These are phyloP conservation scores for Candida qinlingensis DNA, from an alignment of 805 yeast species.

Conservation along the genomic window DNA sequence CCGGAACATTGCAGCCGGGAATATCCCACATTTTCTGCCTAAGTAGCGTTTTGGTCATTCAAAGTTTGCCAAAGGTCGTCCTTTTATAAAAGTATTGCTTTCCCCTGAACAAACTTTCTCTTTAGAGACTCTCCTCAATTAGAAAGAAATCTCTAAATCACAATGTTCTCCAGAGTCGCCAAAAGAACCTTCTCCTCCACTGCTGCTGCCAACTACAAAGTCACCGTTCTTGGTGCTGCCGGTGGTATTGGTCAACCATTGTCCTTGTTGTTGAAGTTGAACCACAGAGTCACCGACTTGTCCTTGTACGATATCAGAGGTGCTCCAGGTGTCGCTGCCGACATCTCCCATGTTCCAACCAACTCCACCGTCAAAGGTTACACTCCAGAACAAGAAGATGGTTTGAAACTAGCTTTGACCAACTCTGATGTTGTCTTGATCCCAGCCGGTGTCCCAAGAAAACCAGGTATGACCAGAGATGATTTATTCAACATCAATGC, in stretches of 20 bases:
- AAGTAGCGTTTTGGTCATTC: not conserved
- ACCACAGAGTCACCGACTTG: slow-evolving; percentile 81
- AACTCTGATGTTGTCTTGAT: slow-evolving; percentile 45
- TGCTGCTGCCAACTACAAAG: slow-evolving; percentile 65
- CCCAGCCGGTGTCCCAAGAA: slow-evolving; percentile 91
- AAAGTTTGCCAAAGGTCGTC: not conserved
- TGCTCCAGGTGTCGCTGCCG: slow-evolving; percentile 97
- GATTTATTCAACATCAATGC: slow-evolving; percentile 84
- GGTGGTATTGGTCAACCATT: slow-evolving; percentile 96
- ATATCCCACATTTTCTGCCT: not conserved
- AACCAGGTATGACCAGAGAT: slow-evolving; percentile 93
- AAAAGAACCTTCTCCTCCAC: slow-evolving; percentile 65
- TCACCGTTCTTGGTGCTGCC: slow-evolving; percentile 75
- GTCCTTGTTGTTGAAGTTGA: slow-evolving; percentile 77
- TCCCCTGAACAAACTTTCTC: not conserved
- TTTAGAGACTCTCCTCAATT: not conserved
- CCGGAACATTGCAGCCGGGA: slow-evolving; percentile 1
- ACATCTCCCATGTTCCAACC: slow-evolving; percentile 89
- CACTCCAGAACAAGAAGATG: slow-evolving; percentile 56
- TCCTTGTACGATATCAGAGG: slow-evolving; percentile 85
- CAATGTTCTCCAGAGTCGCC: slow-evolving; percentile 54
- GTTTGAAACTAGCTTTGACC: slow-evolving; percentile 22
- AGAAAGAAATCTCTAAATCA: not conserved
- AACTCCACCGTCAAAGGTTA: slow-evolving; percentile 68
- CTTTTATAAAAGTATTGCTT: not conserved